phyloP scores from a whole-genome alignment of 2,329 filamentous ascomycete genomes.

The Conoideocrella luteorostrata region DNA sequence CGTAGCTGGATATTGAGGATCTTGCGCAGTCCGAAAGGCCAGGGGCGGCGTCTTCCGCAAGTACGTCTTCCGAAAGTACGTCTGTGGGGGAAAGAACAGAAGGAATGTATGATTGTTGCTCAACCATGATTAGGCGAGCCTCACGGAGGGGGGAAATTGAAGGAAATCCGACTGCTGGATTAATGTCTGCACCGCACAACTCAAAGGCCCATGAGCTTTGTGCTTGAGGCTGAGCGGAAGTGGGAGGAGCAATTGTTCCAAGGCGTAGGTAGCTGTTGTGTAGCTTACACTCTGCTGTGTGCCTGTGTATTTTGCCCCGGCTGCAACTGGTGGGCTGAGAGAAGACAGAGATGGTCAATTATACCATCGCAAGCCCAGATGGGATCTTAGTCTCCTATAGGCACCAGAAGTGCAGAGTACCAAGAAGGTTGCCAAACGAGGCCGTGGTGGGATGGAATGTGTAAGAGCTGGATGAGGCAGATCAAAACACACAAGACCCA shows the following conservation, averaged over 20 bases:
- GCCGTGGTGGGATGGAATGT: not conserved
- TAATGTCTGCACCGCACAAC: too few species aligned
- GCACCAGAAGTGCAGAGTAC: not conserved
- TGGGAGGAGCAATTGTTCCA: too few species aligned
- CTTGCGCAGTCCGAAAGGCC: conserved; percentile 20
- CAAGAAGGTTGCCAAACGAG: not conserved
- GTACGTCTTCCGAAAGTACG: conserved; percentile 21
- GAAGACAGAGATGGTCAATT: too few species aligned
- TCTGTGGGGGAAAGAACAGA: conserved; percentile 26
- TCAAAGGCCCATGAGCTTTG: too few species aligned
- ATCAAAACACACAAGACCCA: not conserved
- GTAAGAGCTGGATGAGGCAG: not conserved
- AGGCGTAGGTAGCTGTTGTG: too few species aligned
- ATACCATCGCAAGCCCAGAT: not conserved
- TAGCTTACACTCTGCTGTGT: too few species aligned
- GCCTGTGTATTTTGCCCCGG: too few species aligned
- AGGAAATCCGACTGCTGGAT: conserved; percentile 1
- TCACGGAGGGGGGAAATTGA: conserved; percentile 2
- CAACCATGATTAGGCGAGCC: conserved; percentile 25
- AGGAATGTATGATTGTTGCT: conserved; percentile 28
- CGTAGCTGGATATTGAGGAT: conserved; percentile 20
- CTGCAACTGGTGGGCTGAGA: too few species aligned
- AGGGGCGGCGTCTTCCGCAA: conserved; percentile 20
- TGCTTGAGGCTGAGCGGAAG: too few species aligned
- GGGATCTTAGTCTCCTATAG: not conserved